Evolutionary conservation across 2,329 filamentous ascomycete species (phyloP), one percentile per base, ranked within the genome.

Genomic region (Sphaerostilbella broomeana): DNA sequence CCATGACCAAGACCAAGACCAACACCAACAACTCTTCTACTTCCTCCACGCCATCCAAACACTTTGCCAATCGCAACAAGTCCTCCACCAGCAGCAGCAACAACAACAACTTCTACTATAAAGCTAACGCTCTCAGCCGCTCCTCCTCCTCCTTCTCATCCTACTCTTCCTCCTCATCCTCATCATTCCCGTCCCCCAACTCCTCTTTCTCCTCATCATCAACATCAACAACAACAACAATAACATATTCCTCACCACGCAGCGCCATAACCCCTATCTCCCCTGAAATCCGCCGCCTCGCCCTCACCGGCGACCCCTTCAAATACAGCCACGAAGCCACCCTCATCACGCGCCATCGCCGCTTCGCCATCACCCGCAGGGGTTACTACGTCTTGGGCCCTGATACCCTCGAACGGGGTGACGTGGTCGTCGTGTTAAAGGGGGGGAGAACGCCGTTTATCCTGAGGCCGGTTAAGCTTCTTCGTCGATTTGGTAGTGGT

Each of bases 301-400:
- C 58, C 4, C 31, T 24, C 6, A 37, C 40, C 2, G 60, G 56
- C 11, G 53, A 61, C 25, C 50, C 53, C 5, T 60, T 58, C 45
- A 55, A 56, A 39, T 60, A 59, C 59, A 60, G 57, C 31, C 58
- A 59, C 34, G 57, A 59, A 20, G 59, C 59, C 12, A 59, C 58
- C 2, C 53, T 62, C 15, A 48, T 60, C 6, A 53, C 59, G n/a
- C 48, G 59, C 21, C 54, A 61, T 39, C 48, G 60, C 7, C 51
- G 48, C 19, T 60, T 63, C 41, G 58, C 51, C 10, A 43, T 59
- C 15, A 62, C 60, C 1, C 35, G 29, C n/a, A 40, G 47, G 6
- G 57, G 58, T 0, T 51, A 57, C 46, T 63, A 54, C 35, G 51
- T 63, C 20, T 42, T 63, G 5, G 60, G 59, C 1, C 58, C 60